These are phyloP conservation scores for Pseudomonodictys pantanalensis DNA, from an alignment of 495 filamentous ascomycete genomes.

Conservation along the genomic window DNA sequence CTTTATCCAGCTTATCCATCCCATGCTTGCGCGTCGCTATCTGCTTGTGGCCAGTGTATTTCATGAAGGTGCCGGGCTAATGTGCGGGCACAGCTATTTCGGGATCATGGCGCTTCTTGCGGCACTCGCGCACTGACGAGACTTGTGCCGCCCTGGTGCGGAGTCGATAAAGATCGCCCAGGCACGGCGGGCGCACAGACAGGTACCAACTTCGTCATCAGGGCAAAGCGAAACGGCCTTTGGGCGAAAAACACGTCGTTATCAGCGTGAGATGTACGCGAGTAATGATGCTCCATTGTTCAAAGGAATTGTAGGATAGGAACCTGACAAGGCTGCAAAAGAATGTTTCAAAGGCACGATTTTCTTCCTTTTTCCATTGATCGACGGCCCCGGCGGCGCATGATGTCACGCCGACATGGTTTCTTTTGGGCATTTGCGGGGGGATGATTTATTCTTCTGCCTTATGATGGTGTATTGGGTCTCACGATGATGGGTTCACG, in stretches of 20 bases:
- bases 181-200: background rate
- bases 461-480: background rate
- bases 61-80: constrained; percentile 20
- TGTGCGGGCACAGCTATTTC: constrained; percentile 34
- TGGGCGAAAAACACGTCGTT: too few relatives aligned
- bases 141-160: background rate
- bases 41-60: constrained; percentile 8
- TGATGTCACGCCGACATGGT: too few relatives aligned
- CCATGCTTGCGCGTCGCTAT: background rate
- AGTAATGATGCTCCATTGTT: too few relatives aligned
- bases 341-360: too few relatives aligned
- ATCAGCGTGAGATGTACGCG: too few relatives aligned
- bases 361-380: too few relatives aligned
- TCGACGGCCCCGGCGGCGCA: too few relatives aligned
- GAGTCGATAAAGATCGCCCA: background rate
- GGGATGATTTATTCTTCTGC: background rate
- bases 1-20: constrained; percentile 4
- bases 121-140: constrained; percentile 18
- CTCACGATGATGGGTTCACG: background rate
- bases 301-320: too few relatives aligned
- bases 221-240: background rate
- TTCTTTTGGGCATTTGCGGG: too few relatives aligned
- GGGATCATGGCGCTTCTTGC: constrained; percentile 33
- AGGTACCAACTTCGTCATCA: background rate
- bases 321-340: too few relatives aligned